A percentile compares a stretch with the other conserved stretches of the same genome.
Evolutionary conservation across 345 rosid species (phyloP).

Genomic region (Rubroshorea leprosula): DNA sequence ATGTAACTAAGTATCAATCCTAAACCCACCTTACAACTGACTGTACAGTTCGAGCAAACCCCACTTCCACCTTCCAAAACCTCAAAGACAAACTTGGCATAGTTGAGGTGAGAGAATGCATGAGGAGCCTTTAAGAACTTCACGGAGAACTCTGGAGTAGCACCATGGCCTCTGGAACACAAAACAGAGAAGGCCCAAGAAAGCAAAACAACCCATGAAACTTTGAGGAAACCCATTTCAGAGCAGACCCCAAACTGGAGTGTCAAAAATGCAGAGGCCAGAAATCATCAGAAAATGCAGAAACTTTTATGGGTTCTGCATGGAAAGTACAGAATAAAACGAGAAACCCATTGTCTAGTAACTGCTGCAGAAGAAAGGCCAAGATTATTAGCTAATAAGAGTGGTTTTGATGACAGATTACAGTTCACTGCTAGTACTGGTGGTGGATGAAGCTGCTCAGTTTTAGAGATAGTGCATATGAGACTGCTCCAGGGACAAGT

Average conservation of each 20-base stretch:
- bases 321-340: background rate
- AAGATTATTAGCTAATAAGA: constrained; percentile 12
- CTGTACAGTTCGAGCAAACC: constrained; percentile 49
- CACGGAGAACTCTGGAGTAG: constrained; percentile 36
- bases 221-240: constrained; percentile 39
- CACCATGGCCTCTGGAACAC: constrained; percentile 29
- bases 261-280: constrained; percentile 8
- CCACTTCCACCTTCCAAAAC: constrained; percentile 40
- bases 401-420: constrained; percentile 16
- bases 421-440: background rate
- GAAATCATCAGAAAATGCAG: constrained; percentile 14
- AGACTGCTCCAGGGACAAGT: constrained; percentile 25
- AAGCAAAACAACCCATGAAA: constrained; percentile 33
- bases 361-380: no score
- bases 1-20: background rate
- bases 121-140: constrained; percentile 67
- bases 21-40: constrained; percentile 64
- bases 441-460: constrained; percentile 23
- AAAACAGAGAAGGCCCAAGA: constrained; percentile 31
- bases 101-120: constrained; percentile 45
- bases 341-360: background rate
- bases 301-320: constrained; percentile 15
- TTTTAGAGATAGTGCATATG: constrained; percentile 33
- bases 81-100: constrained; percentile 66
- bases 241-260: constrained; percentile 8